Evolutionary conservation across 2,329 filamentous ascomycete species (phyloP).

Genomic region (Xylariaceae sp.): DNA sequence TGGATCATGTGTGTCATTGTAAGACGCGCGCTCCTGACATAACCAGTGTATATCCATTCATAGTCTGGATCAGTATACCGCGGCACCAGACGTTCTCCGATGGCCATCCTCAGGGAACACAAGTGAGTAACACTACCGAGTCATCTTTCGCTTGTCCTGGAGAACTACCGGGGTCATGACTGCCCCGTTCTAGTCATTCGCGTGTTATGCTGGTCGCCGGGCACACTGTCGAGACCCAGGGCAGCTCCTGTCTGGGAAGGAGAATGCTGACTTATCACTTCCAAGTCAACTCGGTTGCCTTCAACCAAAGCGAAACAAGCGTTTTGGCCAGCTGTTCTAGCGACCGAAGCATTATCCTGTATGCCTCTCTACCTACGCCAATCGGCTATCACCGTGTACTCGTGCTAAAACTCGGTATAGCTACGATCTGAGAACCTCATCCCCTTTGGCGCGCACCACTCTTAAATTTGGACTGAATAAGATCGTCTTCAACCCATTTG

Average conservation of each 20-base stretch:
- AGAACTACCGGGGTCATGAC: neutral
- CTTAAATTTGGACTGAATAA: constrained; percentile 80
- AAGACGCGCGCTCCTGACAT: constrained; percentile 1
- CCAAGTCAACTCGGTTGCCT: constrained; percentile 19
- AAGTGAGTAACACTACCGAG: constrained; percentile 35
- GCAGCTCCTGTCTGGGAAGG: neutral
- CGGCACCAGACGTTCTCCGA: constrained; percentile 73
- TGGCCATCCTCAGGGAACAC: constrained; percentile 91
- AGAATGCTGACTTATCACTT: constrained; percentile 4
- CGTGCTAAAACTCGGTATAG: constrained; percentile 37
- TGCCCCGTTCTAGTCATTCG: neutral
- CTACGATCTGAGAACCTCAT: constrained; percentile 86
- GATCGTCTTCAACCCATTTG: constrained; percentile 92
- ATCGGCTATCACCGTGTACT: neutral
- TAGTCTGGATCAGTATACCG: constrained; percentile 75
- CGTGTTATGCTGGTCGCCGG: neutral
- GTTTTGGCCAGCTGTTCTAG: constrained; percentile 80
- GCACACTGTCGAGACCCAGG: neutral
- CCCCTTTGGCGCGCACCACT: constrained; percentile 74
- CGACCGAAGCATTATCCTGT: constrained; percentile 72
- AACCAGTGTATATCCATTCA: constrained; percentile 75
- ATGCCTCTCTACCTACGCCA: neutral
- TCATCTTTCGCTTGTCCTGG: neutral
- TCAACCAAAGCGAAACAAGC: constrained; percentile 93
- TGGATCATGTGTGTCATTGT: neutral